phyloP scores from a whole-genome alignment of 1,284 basidiomycete species.

The Cutaneotrichosporon cavernicola region DNA sequence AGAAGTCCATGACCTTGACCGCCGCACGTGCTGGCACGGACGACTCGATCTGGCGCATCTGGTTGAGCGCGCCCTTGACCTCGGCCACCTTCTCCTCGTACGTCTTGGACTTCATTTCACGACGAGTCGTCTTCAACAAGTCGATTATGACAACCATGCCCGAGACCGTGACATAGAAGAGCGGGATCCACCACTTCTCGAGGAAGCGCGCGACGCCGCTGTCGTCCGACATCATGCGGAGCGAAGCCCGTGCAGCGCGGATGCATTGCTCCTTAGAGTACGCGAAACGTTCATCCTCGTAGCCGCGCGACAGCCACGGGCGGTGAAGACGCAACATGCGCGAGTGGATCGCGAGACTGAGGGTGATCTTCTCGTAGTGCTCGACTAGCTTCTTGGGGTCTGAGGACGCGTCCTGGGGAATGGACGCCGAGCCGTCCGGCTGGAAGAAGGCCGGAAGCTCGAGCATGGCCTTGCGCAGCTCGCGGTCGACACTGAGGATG shows the following conservation, averaged over 20 bases:
- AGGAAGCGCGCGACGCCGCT: constrained; percentile 49
- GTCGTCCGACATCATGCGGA: constrained; percentile 51
- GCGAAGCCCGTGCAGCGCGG: constrained; percentile 50
- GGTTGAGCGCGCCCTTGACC: constrained; percentile 46
- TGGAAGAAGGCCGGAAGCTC: constrained; percentile 53
- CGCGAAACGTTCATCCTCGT: constrained; percentile 50
- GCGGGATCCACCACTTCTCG: constrained; percentile 54
- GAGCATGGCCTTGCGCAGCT: constrained; percentile 52
- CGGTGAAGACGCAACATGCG: constrained; percentile 52
- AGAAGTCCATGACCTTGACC: constrained; percentile 53
- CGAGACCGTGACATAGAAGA: constrained; percentile 52
- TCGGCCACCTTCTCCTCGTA: constrained; percentile 49
- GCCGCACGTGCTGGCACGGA: constrained; percentile 52
- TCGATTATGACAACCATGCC: constrained; percentile 54
- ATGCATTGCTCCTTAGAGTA: constrained; percentile 55
- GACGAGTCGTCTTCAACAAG: constrained; percentile 45
- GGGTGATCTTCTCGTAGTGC: constrained; percentile 53
- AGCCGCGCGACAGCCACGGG: constrained; percentile 51
- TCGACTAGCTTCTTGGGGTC: constrained; percentile 48
- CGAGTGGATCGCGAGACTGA: constrained; percentile 53
- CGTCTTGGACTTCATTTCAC: constrained; percentile 45
- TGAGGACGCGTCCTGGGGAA: constrained; percentile 30
- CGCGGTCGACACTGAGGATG: constrained; percentile 49
- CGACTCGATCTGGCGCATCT: constrained; percentile 49
- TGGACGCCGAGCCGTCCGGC: constrained; percentile 34